phyloP scores from a whole-genome alignment of 2,329 filamentous ascomycete species.

The Aureobasidium pullulans region DNA sequence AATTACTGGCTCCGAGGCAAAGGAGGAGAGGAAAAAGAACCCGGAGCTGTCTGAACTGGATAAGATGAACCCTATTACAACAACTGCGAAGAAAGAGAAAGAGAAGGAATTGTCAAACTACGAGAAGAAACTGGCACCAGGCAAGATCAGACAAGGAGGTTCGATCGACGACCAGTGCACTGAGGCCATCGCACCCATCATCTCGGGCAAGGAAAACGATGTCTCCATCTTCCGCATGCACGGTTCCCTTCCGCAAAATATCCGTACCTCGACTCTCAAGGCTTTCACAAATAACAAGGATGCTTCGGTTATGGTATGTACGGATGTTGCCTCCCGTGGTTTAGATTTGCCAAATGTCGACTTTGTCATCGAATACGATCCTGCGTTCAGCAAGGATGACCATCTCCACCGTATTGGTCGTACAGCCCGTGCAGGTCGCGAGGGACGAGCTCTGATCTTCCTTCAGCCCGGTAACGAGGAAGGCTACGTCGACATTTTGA shows the following conservation, averaged over 20 bases:
- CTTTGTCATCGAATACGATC: conserved; percentile 91
- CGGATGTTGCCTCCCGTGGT: conserved; percentile 90
- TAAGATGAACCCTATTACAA: conserved; percentile 17
- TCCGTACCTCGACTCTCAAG: conserved; percentile 77
- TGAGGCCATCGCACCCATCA: conserved; percentile 60
- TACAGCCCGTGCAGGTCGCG: conserved; percentile 83
- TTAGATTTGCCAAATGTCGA: conserved; percentile 94
- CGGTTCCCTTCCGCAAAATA: conserved; percentile 79
- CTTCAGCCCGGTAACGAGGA: conserved; percentile 87
- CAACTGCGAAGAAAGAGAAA: conserved; percentile 13
- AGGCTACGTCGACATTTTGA: conserved; percentile 72
- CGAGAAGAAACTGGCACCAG: conserved; percentile 17
- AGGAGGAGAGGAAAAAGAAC: conserved; percentile 21
- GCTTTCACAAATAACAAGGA: conserved; percentile 68
- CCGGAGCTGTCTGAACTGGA: conserved; percentile 17
- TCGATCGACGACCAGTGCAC: conserved; percentile 41
- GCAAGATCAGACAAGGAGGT: conserved; percentile 35
- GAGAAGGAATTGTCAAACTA: conserved; percentile 12
- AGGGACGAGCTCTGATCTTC: conserved; percentile 83
- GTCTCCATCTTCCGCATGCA: conserved; percentile 83
- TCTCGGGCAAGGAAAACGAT: conserved; percentile 58
- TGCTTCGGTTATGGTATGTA: conserved; percentile 80
- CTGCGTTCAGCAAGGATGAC: conserved; percentile 86
- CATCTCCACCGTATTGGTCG: conserved; percentile 92
- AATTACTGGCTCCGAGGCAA: conserved; percentile 31